Evolutionary conservation across 163 green algal species (phyloP).

Genomic region (Coccomyxa subellipsoidea): DNA sequence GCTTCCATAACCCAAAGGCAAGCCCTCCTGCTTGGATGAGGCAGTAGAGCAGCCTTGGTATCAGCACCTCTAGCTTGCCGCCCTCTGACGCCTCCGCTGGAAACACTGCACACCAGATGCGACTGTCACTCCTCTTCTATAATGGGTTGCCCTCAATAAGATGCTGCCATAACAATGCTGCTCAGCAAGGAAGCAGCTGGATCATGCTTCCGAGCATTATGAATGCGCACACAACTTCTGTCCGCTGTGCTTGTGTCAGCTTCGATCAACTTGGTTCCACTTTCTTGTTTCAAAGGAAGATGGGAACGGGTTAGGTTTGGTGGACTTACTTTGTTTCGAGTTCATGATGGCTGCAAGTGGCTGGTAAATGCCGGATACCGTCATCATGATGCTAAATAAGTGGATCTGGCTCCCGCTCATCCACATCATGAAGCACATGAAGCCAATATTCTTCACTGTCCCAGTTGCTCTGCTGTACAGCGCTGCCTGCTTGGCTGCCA

Average conservation of each 20-base stretch:
- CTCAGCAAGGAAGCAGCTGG: too few species aligned
- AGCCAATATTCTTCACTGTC: constrained; percentile 73
- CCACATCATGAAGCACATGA: constrained; percentile 99
- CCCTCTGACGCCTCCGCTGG: constrained; percentile 43
- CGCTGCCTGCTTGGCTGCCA: constrained; percentile 13
- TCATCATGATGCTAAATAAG: constrained; percentile 95
- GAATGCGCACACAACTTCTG: too few species aligned
- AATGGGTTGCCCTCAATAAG: too few species aligned
- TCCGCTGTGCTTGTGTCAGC: too few species aligned
- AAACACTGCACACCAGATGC: constrained; percentile 38
- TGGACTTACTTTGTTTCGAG: constrained; percentile 6
- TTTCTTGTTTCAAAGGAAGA: too few species aligned
- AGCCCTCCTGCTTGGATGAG: constrained; percentile 76
- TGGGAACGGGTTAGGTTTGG: neutral
- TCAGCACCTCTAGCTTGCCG: constrained; percentile 64
- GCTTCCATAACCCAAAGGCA: constrained; percentile 81
- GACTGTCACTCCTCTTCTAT: too few species aligned
- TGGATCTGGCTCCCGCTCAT: constrained; percentile 82
- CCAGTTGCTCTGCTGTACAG: constrained; percentile 47
- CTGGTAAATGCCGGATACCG: constrained; percentile 80
- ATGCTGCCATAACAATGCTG: too few species aligned
- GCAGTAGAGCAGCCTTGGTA: constrained; percentile 82
- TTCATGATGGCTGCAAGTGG: constrained; percentile 84
- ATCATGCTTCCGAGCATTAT: too few species aligned
- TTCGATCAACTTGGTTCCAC: too few species aligned